Evolutionary conservation across 805 yeast species (phyloP), one percentile per base, ranked within the genome.

Genomic region (Saturnispora silvae): DNA sequence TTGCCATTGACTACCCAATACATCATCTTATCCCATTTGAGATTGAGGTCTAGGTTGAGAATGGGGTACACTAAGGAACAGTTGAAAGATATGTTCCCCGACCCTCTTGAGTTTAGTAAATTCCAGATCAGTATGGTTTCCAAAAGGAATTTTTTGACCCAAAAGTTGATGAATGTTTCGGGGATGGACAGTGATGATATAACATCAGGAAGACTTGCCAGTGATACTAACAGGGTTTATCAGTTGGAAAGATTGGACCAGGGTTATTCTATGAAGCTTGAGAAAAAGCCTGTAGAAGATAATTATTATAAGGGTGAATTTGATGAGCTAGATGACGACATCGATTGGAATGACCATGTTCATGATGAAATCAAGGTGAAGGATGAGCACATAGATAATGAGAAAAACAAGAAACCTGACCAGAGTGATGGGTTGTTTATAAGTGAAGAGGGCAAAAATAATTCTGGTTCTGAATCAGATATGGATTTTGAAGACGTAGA

Each of bases 61-160:
- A 79, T 92, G 95, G 99, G 99, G 1, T 87, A 82, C 52, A 67
- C 89, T 0, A 83, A 86, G 40, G 86, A 82, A n/a, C 96, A 92
- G 51, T 63, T 92, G 25, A 82, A 83, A 45, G 62, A 71, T 4
- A 61, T 85, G 38, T 92, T 89, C 49, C 94, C 96, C 0, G 68
- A 82, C 49, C 75, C 87, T 37, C 68, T 83, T 73, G 96, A 86
- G 42, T 92, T 92, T 50, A 86, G 96, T 14, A 78, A 72, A 48
- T 92, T 92, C 56, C 99, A 92, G 56, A 83, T 92, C 43, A 77
- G 82, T 48, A 82, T 89, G 72, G 97, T 92, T 1, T 81, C 84
- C 47, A 85, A 85, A 54, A 68, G 99, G 43, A 92, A 92, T 55
- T 86, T 73, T 52, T 77, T 81, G 46, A 89, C 98, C 0, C 97